phyloP scores from a whole-genome alignment of 148 eudicot genomes.

The Rhododendron williamsianum region DNA sequence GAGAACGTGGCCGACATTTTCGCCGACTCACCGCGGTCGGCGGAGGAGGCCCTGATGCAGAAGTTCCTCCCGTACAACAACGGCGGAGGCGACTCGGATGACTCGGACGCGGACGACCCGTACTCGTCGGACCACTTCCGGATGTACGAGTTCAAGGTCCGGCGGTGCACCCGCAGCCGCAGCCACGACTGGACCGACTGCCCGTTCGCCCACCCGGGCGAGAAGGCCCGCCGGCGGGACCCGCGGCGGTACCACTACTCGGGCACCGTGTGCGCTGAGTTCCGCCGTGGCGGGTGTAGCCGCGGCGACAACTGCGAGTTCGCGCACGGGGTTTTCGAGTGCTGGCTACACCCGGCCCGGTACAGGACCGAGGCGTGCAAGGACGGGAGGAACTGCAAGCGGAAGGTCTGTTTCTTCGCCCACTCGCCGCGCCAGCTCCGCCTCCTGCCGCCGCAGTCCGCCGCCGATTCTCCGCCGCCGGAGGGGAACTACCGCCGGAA shows the following conservation, averaged over 20 bases:
- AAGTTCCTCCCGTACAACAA: constrained; percentile 43
- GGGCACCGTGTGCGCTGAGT: constrained; percentile 72
- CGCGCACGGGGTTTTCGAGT: constrained; percentile 87
- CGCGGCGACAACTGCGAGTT: constrained; percentile 72
- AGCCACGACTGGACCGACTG: constrained; percentile 96
- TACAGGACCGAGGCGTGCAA: constrained; percentile 81
- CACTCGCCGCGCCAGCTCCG: constrained; percentile 63
- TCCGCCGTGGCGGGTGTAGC: constrained; percentile 48
- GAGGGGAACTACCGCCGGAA: constrained; percentile 16
- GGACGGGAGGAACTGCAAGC: constrained; percentile 68
- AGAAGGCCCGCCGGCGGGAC: constrained; percentile 81
- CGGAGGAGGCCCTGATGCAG: constrained; percentile 39
- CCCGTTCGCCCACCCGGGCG: constrained; percentile 85
- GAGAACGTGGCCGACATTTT: neutral
- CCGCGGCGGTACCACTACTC: constrained; percentile 61
- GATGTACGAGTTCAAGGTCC: constrained; percentile 91
- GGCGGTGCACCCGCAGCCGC: constrained; percentile 65
- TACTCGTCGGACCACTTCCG: constrained; percentile 76
- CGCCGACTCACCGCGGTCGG: constrained; percentile 11
- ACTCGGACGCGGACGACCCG: constrained; percentile 46
- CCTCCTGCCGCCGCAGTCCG: constrained; percentile 27
- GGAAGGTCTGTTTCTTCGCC: constrained; percentile 80
- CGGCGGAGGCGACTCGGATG: constrained; percentile 18
- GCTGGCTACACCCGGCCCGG: constrained; percentile 78
- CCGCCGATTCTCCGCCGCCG: neutral